Evolutionary conservation across 2,329 filamentous ascomycete species (phyloP).

Genomic region (Cordyceps militaris): DNA sequence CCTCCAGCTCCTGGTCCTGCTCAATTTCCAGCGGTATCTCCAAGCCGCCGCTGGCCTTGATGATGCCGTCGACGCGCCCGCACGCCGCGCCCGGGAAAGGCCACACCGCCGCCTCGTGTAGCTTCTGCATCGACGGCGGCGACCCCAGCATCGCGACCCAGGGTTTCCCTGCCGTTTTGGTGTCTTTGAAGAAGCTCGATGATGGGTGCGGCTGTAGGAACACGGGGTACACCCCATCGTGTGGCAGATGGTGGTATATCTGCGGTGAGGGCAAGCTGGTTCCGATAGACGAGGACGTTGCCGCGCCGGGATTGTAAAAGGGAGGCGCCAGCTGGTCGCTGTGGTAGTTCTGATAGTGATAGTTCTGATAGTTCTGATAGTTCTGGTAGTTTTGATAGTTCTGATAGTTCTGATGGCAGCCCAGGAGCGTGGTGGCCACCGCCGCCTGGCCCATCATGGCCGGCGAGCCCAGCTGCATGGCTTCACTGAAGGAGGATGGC

Average conservation of each 20-base stretch:
- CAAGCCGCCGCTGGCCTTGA: conserved; percentile 51
- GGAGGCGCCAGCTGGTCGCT: conserved; percentile 16
- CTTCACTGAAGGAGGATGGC: conserved; percentile 16
- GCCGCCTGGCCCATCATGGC: conserved; percentile 25
- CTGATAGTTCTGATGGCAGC: conserved; percentile 27
- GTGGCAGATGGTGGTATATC: conserved; percentile 16
- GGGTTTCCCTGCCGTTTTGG: conserved; percentile 33
- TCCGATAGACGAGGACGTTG: neutral
- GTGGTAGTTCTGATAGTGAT: no score
- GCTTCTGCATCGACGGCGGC: conserved; percentile 48
- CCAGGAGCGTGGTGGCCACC: conserved; percentile 23
- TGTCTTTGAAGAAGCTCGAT: conserved; percentile 46
- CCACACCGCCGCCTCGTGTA: conserved; percentile 52
- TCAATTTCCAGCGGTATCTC: conserved; percentile 61
- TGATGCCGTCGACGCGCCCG: conserved; percentile 57
- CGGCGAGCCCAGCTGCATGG: conserved; percentile 27
- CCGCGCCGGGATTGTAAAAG: conserved; percentile 16
- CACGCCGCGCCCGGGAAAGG: conserved; percentile 56
- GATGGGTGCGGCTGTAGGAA: conserved; percentile 63
- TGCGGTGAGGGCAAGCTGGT: neutral
- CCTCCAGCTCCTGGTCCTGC: conserved; percentile 63
- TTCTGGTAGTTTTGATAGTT: no score
- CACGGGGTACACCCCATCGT: conserved; percentile 40
- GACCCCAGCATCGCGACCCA: conserved; percentile 60
- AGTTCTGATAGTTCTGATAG: no score